Evolutionary conservation across 768 basidiomycete species (phyloP), one percentile per base, ranked within the genome.

Genomic region (Pisolithus tinctorius): DNA sequence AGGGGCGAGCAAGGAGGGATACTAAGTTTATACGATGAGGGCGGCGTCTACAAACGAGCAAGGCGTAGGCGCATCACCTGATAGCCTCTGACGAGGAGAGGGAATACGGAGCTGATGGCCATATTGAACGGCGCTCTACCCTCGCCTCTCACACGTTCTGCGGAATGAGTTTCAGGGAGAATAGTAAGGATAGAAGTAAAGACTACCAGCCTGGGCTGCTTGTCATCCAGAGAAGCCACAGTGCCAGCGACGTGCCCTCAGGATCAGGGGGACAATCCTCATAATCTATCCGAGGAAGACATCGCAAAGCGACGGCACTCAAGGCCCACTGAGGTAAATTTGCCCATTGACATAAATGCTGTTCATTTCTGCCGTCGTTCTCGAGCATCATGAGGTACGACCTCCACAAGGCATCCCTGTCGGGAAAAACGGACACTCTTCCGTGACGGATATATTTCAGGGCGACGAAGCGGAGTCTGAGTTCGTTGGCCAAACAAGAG

Each of bases 331-430:
- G 54, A 2, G 63, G 55, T 3, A 77, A 52, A 40, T 58, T 59
- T 38, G 77, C 77, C 72, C 75, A 78, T 20, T 59, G 51, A 20
- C 67, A 44, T 17, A 80, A 66, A 40, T 78, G 79, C 1, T 56
- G 55, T 47, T 69, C 65, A 52, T 80, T 80, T 52, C 63, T 61
- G 20, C 74, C 74, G 47, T 78, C 79, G 42, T 76, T 74, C 61
- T 82, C 81, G 23, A 74, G 61, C 43, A 80, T 55, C 78, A 82
- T 79, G 34, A 81, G 50, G 54, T 77, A 80, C 10, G 68, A 72
- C 16, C 70, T 74, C 81, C 81, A 82, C 14, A 82, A 64, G 55
- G 79, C 78, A 46, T 77, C 69, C 27, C 58, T 38, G 26, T 69
- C 64, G 13, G 49, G 43, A 29, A 17, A 50, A 25, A 45, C 26